phyloP scores from a whole-genome alignment of 345 rosid species.

The Salix arbutifolia region DNA sequence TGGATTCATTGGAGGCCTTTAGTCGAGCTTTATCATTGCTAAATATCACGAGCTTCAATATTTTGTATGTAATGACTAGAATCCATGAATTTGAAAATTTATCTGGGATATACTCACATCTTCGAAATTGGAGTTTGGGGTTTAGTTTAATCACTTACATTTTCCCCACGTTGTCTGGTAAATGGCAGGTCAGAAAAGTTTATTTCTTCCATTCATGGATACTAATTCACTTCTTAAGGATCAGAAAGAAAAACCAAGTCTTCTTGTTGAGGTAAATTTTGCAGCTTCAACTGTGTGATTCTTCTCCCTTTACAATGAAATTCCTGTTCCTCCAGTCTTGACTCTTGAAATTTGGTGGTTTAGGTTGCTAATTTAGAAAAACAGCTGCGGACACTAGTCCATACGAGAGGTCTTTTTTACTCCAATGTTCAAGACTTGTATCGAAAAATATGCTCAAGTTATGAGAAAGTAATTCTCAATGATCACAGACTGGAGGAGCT shows the following conservation, averaged over 20 bases:
- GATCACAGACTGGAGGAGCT: conserved; percentile 50
- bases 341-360: conserved; percentile 16
- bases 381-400: conserved; percentile 56
- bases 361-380: conserved; percentile 67
- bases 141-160: not conserved
- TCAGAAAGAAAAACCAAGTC: conserved; percentile 39
- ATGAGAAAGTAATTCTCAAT: conserved; percentile 51
- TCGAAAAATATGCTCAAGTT: conserved; percentile 53
- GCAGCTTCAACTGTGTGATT: conserved; percentile 12
- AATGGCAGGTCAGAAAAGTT: conserved; percentile 17
- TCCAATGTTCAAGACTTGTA: conserved; percentile 55
- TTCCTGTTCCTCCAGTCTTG: conserved; percentile 12
- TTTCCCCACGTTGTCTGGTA: not conserved
- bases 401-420: conserved; percentile 47
- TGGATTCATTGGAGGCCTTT: not conserved
- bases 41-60: not conserved
- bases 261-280: conserved; percentile 52
- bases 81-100: not conserved
- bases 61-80: not conserved
- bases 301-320: not conserved
- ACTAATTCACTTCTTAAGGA: conserved; percentile 25
- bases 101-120: not conserved
- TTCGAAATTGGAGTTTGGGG: not conserved
- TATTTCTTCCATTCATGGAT: conserved; percentile 29
- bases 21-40: not conserved